Base-by-base conservation (phyloP, 352 stramenopile genomes). In the Elongisporangium anandrum region DNA sequence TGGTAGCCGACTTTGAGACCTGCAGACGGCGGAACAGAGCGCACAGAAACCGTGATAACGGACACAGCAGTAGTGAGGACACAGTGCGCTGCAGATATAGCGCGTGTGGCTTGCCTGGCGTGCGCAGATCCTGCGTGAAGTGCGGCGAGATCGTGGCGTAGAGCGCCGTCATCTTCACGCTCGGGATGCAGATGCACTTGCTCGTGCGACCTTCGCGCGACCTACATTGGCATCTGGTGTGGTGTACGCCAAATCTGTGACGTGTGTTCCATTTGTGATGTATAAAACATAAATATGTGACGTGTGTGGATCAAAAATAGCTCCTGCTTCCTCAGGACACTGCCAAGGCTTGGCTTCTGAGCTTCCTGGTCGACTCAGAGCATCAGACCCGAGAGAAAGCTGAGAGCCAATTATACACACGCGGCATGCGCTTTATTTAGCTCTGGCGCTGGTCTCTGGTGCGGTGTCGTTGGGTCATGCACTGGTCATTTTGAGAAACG, bases 71-170 rank as follows among this genome's bases (percentile, higher is more conserved):
- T 4, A 17, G 26, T 2, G 16, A 2, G 24, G 1, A 5, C 5
- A 15, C 26, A n/a, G 45, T 49, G 9, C 24, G 39, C 50, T 17
- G 20, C n/a, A n/a, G 0, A 29, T 0, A 23, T 34, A 52, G 20
- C 19, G n/a, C 2, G 26, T 22, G 19, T 4, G 5, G 4, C 34
- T n/a, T 54, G 68, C 68, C 77, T 3, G 83, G 81, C 0, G 81
- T 85, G 45, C 77, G 65, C 49, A 92, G 52, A 47, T 85, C 75
- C 52, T 81, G 79, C 50, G 83, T 90, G 68, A 92, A 92, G 21
- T 84, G 76, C 58, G 83, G 83, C 61, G 65, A 50, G 54, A 90
- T 76, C 20, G 79, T 81, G 56, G 83, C 74, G 61, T 92, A 92
- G 22, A 92, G 68, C 50, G 80, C 88, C 50, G 75, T 71, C 79